Percentiles rank a stretch among this genome's conserved stretches.
Evolutionary conservation across 768 basidiomycete species (phyloP).

Genomic region (Rhizopogon roseolus): DNA sequence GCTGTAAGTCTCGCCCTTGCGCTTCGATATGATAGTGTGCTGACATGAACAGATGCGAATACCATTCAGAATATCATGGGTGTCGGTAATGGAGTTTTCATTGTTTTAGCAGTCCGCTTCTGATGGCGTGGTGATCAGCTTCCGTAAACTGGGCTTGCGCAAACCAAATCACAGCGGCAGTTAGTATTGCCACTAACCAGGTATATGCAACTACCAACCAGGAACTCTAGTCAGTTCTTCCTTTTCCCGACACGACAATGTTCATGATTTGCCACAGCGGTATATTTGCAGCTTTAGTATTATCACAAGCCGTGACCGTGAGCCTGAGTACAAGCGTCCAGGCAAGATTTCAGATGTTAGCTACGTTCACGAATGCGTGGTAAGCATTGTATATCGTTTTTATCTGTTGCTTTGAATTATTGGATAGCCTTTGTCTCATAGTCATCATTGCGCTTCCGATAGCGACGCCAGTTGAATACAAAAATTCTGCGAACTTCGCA

Average conservation of each 20-base stretch:
- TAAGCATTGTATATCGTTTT: constrained; percentile 10
- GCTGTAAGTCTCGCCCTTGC: constrained; percentile 30
- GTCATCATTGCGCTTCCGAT: constrained; percentile 36
- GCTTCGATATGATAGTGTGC: not conserved
- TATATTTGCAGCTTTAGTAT: constrained; percentile 53
- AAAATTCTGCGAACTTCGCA: constrained; percentile 33
- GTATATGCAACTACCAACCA: constrained; percentile 36
- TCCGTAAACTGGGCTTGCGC: constrained; percentile 63
- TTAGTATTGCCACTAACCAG: constrained; percentile 34
- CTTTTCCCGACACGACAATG: not conserved
- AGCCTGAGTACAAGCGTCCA: constrained; percentile 58
- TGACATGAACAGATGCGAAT: constrained; percentile 36
- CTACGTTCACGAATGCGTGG: constrained; percentile 35
- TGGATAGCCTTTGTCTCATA: constrained; percentile 8
- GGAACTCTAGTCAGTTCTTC: constrained; percentile 38
- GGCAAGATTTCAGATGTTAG: constrained; percentile 57
- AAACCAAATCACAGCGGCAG: constrained; percentile 51
- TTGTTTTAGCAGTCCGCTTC: not conserved
- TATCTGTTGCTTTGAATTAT: not conserved
- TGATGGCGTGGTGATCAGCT: constrained; percentile 17
- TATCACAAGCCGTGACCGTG: constrained; percentile 58
- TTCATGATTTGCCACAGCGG: constrained; percentile 38
- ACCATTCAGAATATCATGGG: constrained; percentile 45
- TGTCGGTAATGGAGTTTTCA: constrained; percentile 2
- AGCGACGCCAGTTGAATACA: constrained; percentile 29